Evolutionary conservation across 2,329 filamentous ascomycete genomes (phyloP).

Genomic region (Pestalotiopsis sp.): DNA sequence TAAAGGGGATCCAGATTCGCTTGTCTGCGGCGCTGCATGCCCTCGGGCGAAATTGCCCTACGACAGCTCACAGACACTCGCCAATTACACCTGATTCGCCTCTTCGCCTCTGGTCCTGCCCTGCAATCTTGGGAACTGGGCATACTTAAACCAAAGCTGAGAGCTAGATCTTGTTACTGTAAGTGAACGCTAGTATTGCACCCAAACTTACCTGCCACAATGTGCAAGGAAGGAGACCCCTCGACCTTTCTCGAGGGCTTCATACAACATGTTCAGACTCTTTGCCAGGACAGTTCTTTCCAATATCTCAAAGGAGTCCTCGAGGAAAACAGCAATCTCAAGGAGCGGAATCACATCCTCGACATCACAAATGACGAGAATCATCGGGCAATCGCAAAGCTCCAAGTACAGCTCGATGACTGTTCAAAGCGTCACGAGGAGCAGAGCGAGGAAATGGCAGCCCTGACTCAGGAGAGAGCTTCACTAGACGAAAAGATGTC

Average conservation of each 20-base stretch:
- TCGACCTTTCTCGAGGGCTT: constrained; percentile 13
- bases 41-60: too few relatives aligned
- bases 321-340: constrained; percentile 12
- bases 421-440: constrained; percentile 10
- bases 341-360: constrained; percentile 12
- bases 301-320: constrained; percentile 15
- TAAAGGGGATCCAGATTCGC: not conserved
- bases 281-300: constrained; percentile 9
- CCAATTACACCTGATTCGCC: too few relatives aligned
- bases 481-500: not conserved
- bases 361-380: constrained; percentile 16
- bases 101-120: too few relatives aligned
- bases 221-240: constrained; percentile 12
- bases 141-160: not conserved
- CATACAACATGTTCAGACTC: constrained; percentile 12
- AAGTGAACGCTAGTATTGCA: too few relatives aligned
- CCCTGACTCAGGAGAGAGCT: constrained; percentile 2
- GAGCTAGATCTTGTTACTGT: too few relatives aligned
- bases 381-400: constrained; percentile 1
- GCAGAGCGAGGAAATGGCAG: not conserved
- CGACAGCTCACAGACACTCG: too few relatives aligned
- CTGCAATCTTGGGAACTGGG: too few relatives aligned
- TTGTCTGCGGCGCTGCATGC: not conserved
- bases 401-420: constrained; percentile 14
- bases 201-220: not conserved